Evolutionary conservation across 164 flowering plant species (phyloP), one percentile per base, ranked within the genome.

Genomic region (Stephania cephalantha): DNA sequence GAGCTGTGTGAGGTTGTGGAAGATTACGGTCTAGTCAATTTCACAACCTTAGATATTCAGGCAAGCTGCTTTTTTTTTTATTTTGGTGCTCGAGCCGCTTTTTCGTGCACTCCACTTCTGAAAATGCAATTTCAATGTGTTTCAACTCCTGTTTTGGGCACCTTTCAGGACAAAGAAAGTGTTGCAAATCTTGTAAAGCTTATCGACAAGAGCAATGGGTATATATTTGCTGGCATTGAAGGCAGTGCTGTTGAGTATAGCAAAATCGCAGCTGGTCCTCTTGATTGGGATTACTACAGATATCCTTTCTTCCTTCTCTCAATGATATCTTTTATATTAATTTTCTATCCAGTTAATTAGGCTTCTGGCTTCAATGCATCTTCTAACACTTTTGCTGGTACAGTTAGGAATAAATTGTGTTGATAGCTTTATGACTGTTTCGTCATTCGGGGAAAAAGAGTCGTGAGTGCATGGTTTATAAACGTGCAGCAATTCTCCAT

Each of bases 231-330:
- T 46, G 84, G 89, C 69, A 88, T 90, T 42, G 98, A 95, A 67
- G 85, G 86, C 29, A 95, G 95, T 82, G 97, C 89, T 18, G 94
- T 88, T 63, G 99, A 89, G 82, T 91, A 90, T 83, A 93, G 98
- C 89, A 93, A 95, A 88, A 85, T 93, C 63, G 97, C 97, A 25
- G 94, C 87, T 55, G 87, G 87, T 20, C 89, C 89, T 67, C 78
- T 82, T 75, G 97, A 95, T 77, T 93, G 97, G 96, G 99, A 95
- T 72, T 95, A 95, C 75, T 88, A 88, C 80, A 90, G 94, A 95
- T 93, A 93, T 95, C 99, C 99, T 90, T 89, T 78, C 25, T 71
- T 52, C 20, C 9, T 22, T 31, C 2, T 63, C 46, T 42, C 52
- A 25, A 45, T 35, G 46, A 29, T 61, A 65, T 71, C 48, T 10